phyloP scores from a whole-genome alignment of 352 stramenopile species.

The Paralagenidium karlingii region DNA sequence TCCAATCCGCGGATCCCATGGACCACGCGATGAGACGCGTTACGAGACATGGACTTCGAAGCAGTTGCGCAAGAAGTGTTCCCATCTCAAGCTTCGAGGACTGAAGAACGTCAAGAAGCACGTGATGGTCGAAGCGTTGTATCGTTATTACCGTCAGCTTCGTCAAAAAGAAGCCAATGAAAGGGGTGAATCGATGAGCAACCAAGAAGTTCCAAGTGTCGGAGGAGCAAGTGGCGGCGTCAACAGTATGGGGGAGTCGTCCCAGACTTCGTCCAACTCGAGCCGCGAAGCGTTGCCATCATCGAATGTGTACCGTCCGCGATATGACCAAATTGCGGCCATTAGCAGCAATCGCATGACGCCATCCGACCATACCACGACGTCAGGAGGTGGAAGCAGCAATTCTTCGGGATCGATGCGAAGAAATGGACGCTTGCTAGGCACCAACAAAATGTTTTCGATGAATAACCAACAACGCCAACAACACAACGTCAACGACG shows the following conservation, averaged over 20 bases:
- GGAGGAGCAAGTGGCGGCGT: too few species aligned
- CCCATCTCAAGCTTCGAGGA: slow-evolving; percentile 59
- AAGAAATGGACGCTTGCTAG: background rate
- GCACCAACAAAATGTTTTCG: background rate
- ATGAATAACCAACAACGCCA: background rate
- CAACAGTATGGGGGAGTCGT: too few species aligned
- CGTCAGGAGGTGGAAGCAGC: too few species aligned
- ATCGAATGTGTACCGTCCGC: too few species aligned
- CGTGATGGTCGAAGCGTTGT: slow-evolving; percentile 73
- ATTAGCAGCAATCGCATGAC: too few species aligned
- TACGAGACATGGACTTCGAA: slow-evolving; percentile 80
- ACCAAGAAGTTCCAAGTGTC: too few species aligned
- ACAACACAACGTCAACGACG: background rate
- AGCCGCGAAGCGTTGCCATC: background rate
- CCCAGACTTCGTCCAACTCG: background rate
- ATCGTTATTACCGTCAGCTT: slow-evolving; percentile 63
- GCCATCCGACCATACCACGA: too few species aligned
- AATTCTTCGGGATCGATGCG: background rate
- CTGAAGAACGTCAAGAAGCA: slow-evolving; percentile 82
- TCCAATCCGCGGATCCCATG: slow-evolving; percentile 32
- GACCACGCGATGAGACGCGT: slow-evolving; percentile 34
- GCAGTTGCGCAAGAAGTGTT: slow-evolving; percentile 72
- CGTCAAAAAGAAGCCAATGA: slow-evolving; percentile 27
- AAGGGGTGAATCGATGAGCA: too few species aligned
- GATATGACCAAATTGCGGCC: background rate